Conservation (phyloP, 352 stramenopile species). For the Globisporangium echinulatum region DNA sequence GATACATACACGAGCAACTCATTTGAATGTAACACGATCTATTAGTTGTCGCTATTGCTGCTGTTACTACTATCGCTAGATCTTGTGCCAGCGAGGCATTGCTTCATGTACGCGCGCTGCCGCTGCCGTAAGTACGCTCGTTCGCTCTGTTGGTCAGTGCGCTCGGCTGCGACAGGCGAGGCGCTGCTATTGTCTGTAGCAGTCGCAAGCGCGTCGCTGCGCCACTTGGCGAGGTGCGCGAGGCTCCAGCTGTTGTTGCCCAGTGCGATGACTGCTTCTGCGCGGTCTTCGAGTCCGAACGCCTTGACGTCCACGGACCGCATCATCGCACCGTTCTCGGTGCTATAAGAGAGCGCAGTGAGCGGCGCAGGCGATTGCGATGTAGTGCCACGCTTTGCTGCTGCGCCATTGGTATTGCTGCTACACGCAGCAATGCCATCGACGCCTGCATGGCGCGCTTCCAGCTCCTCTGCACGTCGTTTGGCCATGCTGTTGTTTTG, state of each 20-base stretch:
- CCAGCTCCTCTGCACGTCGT: neutral
- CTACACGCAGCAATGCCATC: neutral
- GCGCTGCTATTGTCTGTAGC: neutral
- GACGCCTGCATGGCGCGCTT: neutral
- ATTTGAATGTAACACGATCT: neutral
- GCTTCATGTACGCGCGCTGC: conserved; percentile 66
- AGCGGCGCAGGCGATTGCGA: neutral
- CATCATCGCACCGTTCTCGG: conserved; percentile 2
- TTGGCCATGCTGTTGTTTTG: neutral
- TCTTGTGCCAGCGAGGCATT: conserved; percentile 10
- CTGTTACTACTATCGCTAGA: neutral
- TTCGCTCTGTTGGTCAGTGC: conserved; percentile 13
- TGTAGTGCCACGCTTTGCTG: neutral
- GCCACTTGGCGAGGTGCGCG: conserved; percentile 57
- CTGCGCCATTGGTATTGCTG: neutral
- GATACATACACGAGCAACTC: too few species aligned
- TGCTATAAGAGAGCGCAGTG: neutral
- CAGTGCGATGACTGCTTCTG: conserved; percentile 57
- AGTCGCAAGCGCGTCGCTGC: conserved; percentile 25
- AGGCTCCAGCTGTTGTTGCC: conserved; percentile 46
- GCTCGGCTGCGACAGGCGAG: conserved; percentile 3
- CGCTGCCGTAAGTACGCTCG: conserved; percentile 53
- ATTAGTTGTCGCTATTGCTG: neutral
- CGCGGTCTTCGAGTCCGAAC: conserved; percentile 72
- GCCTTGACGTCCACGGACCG: conserved; percentile 51